phyloP scores from a whole-genome alignment of 2,329 filamentous ascomycete species.

The Fusarium continuum region DNA sequence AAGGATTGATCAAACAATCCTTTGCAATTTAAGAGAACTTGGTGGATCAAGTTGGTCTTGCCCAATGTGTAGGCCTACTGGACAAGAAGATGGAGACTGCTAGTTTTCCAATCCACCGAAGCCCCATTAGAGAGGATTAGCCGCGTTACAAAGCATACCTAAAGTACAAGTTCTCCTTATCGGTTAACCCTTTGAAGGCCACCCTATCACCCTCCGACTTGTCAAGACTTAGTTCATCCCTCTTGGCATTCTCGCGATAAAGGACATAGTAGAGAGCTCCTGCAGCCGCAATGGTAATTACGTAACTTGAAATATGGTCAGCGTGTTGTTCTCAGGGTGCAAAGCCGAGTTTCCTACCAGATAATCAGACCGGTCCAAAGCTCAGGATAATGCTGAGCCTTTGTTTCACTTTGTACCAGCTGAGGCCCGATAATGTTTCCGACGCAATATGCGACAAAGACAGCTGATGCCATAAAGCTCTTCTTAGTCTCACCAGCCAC shows the following conservation, averaged over 20 bases:
- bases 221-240: conserved; percentile 57
- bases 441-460: conserved; percentile 79
- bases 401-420: conserved; percentile 71
- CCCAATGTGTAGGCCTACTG: no score
- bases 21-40: no score
- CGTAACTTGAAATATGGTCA: conserved; percentile 61
- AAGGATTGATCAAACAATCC: no score
- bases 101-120: no score
- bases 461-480: conserved; percentile 75
- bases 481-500: conserved; percentile 82
- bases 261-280: conserved; percentile 66
- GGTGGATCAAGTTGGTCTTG: no score
- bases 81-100: no score
- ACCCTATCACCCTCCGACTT: conserved; percentile 68
- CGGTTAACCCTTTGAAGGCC: conserved; percentile 73
- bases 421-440: conserved; percentile 80
- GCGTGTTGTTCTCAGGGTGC: neutral
- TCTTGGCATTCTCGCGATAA: conserved; percentile 63
- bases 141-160: conserved; percentile 57
- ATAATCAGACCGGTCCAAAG: conserved; percentile 75
- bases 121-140: neutral
- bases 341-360: conserved; percentile 51
- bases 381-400: conserved; percentile 72
- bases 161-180: conserved; percentile 74
- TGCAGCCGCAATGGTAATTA: conserved; percentile 70